A percentile compares a stretch with the other conserved stretches of the same genome.
Evolutionary conservation across 2,329 filamentous ascomycete species (phyloP).

Genomic region (Alternaria gansuensis): DNA sequence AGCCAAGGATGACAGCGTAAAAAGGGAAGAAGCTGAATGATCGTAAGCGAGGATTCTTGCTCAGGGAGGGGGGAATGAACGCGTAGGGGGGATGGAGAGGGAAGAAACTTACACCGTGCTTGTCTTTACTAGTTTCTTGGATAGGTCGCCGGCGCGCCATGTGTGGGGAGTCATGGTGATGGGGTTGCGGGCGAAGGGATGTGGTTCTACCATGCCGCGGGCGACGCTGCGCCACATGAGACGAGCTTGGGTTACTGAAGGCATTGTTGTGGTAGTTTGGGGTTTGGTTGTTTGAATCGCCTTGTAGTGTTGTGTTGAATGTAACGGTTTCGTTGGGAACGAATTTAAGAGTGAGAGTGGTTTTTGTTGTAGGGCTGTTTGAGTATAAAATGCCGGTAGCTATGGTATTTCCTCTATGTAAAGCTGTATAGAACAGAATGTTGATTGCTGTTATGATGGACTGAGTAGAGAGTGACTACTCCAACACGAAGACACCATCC

Average conservation of each 20-base stretch:
- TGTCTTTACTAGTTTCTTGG: constrained; percentile 35
- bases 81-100: neutral
- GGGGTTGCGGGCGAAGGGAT: constrained; percentile 49
- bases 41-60: constrained; percentile 6
- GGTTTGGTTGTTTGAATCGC: neutral
- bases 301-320: neutral
- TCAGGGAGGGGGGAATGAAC: neutral
- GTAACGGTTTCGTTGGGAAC: neutral
- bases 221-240: constrained; percentile 45
- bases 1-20: constrained; percentile 42
- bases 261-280: constrained; percentile 33
- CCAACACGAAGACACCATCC: neutral
- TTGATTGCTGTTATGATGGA: neutral
- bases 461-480: neutral
- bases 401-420: neutral
- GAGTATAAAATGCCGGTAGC: neutral
- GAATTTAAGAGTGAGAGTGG: neutral
- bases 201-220: constrained; percentile 48
- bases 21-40: constrained; percentile 42
- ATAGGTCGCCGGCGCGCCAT: constrained; percentile 36
- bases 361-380: neutral
- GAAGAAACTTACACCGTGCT: constrained; percentile 38
- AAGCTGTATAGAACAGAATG: neutral
- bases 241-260: constrained; percentile 43
- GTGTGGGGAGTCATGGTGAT: constrained; percentile 36